These are phyloP conservation scores for Wallemia hederae DNA, from an alignment of 1,284 basidiomycete genomes.

Conservation along the genomic window DNA sequence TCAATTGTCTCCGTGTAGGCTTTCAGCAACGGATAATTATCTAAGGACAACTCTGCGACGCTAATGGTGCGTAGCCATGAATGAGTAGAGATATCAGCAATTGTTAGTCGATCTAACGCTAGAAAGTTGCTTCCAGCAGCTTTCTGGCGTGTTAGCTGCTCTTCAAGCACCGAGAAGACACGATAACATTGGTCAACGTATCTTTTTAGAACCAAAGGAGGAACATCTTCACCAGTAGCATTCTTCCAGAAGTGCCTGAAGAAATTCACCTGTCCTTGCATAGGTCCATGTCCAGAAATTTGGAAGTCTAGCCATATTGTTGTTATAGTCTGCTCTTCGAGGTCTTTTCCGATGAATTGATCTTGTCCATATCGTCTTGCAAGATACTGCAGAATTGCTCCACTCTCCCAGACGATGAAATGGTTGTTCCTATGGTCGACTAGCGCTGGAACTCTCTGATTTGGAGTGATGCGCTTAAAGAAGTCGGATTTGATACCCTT, in stretches of 20 bases:
- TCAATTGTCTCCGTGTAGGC: background rate
- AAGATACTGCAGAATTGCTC: background rate
- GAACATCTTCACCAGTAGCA: background rate
- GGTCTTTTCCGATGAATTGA: background rate
- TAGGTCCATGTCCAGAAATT: conserved; percentile 1
- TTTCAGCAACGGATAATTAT: background rate
- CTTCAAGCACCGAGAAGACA: background rate
- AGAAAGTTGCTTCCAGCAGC: background rate
- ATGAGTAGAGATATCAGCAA: background rate
- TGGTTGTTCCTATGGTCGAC: background rate
- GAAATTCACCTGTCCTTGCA: background rate
- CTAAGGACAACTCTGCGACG: background rate
- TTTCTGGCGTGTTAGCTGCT: background rate
- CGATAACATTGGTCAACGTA: background rate
- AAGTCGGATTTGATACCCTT: background rate
- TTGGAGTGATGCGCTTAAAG: background rate
- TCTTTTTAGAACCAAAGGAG: background rate
- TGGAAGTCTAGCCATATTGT: background rate
- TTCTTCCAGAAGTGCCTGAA: background rate
- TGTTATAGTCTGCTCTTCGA: background rate
- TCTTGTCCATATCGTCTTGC: background rate
- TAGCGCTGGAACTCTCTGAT: background rate
- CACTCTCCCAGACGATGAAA: background rate
- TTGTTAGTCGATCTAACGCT: background rate
- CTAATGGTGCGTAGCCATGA: background rate